Percentiles rank a stretch among this genome's conserved stretches.
Evolutionary conservation across 2,329 filamentous ascomycete species (phyloP).

Genomic region (Alternaria consortialis): DNA sequence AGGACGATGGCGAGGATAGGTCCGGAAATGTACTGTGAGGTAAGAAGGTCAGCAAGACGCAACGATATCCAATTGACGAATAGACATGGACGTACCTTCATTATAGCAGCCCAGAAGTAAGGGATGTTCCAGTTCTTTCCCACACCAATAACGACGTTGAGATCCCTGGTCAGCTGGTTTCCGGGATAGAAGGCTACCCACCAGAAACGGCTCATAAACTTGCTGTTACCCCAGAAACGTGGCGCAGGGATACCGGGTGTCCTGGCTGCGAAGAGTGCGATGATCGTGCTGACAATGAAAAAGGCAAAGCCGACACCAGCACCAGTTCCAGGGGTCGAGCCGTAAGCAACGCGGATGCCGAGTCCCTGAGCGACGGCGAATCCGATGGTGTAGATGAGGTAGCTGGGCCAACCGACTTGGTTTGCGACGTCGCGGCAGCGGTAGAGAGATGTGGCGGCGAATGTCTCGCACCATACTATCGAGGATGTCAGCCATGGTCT

Average conservation of each 20-base stretch:
- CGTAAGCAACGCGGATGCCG: slow-evolving; percentile 59
- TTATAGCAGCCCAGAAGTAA: slow-evolving; percentile 53
- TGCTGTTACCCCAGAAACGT: slow-evolving; percentile 50
- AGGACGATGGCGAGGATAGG: slow-evolving; percentile 36
- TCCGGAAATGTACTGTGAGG: slow-evolving; percentile 28
- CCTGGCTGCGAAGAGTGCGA: slow-evolving; percentile 51
- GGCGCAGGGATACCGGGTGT: slow-evolving; percentile 54
- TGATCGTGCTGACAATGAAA: slow-evolving; percentile 53
- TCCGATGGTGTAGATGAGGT: slow-evolving; percentile 56
- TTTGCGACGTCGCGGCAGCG: slow-evolving; percentile 57
- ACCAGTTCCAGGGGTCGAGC: slow-evolving; percentile 51
- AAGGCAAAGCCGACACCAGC: slow-evolving; percentile 62
- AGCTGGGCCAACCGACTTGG: slow-evolving; percentile 54
- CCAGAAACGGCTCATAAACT: slow-evolving; percentile 48
- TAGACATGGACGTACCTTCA: neutral
- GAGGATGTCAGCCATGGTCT: too few relatives aligned
- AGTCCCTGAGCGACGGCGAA: slow-evolving; percentile 61
- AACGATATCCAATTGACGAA: too few relatives aligned
- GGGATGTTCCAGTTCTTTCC: slow-evolving; percentile 65
- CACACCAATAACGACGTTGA: slow-evolving; percentile 60
- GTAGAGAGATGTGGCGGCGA: slow-evolving; percentile 60
- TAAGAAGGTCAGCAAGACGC: too few relatives aligned
- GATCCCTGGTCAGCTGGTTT: slow-evolving; percentile 63
- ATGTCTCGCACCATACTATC: slow-evolving; percentile 60
- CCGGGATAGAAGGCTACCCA: slow-evolving; percentile 61